Percentiles rank a stretch among this genome's conserved stretches.
Conservation (phyloP, 2,329 filamentous ascomycete species). For the Cordyceps cateniannulata region DNA sequence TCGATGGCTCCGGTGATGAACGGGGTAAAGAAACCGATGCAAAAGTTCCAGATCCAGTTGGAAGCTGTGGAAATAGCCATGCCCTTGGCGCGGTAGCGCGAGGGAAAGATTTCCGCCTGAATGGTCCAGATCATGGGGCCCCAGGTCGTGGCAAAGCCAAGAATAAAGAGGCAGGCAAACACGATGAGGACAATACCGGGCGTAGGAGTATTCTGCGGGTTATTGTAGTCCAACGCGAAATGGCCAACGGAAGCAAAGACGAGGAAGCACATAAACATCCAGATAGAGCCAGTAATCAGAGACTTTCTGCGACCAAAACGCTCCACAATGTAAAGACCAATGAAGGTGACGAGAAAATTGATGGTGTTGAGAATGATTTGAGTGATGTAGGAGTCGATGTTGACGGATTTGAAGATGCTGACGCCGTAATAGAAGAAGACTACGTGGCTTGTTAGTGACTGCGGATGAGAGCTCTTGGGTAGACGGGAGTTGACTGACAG, state of each 20-base stretch:
- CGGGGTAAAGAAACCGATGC: constrained; percentile 70
- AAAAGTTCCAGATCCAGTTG: constrained; percentile 70
- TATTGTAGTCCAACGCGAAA: constrained; percentile 34
- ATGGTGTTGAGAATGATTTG: constrained; percentile 62
- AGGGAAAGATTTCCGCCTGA: constrained; percentile 59
- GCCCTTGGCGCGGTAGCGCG: constrained; percentile 52
- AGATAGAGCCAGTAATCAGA: constrained; percentile 54
- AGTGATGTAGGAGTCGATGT: constrained; percentile 55
- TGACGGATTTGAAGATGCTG: constrained; percentile 39
- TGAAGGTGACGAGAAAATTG: constrained; percentile 61
- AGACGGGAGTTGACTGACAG: constrained; percentile 21
- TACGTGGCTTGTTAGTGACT: no score
- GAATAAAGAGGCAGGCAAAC: constrained; percentile 57
- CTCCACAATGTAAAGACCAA: constrained; percentile 65
- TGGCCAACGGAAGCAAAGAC: constrained; percentile 48
- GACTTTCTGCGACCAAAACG: constrained; percentile 58
- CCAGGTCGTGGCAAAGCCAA: constrained; percentile 62
- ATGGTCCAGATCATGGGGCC: constrained; percentile 60
- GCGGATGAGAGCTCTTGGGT: no score
- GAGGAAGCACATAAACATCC: constrained; percentile 56
- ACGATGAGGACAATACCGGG: constrained; percentile 57
- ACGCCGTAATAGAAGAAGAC: constrained; percentile 59
- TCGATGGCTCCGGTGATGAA: constrained; percentile 69
- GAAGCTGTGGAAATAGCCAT: constrained; percentile 55
- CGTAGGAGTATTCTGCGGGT: constrained; percentile 28